These are phyloP conservation scores for Fusarium multiceps DNA, from an alignment of 2,329 filamentous ascomycete genomes.

Conservation along the genomic window DNA sequence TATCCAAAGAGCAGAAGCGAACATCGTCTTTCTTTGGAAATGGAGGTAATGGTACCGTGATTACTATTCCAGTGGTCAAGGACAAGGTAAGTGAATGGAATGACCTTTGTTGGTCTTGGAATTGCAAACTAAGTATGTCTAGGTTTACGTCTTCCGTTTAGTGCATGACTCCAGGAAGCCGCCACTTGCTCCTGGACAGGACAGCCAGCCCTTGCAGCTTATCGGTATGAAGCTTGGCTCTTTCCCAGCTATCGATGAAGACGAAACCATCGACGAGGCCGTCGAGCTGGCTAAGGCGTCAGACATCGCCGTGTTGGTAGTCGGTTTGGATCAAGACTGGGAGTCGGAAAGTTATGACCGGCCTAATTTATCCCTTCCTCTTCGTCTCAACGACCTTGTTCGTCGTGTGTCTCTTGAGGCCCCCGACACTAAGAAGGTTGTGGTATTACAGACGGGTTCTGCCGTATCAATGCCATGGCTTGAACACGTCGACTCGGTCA, in stretches of 20 bases:
- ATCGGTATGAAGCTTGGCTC: background rate
- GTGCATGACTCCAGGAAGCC: constrained; percentile 5
- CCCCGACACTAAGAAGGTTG: background rate
- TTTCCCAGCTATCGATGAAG: background rate
- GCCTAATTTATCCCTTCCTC: background rate
- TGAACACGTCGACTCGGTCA: background rate
- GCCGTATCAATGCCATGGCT: background rate
- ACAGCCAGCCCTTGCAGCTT: background rate
- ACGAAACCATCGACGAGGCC: background rate
- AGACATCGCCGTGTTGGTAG: background rate
- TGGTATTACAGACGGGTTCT: background rate
- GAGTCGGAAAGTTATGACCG: background rate
- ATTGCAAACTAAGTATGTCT: background rate
- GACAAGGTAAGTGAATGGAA: background rate
- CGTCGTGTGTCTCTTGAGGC: background rate
- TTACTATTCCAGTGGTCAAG: background rate
- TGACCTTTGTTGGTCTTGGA: too few species aligned
- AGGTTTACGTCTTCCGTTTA: constrained; percentile 1
- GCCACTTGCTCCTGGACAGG: constrained; percentile 1
- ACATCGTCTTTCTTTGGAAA: constrained; percentile 5
- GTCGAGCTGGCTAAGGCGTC: background rate
- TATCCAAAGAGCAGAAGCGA: constrained; percentile 3
- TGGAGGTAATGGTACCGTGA: constrained; percentile 2
- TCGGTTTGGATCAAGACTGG: background rate
- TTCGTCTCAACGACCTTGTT: background rate